phyloP scores from a whole-genome alignment of 169 alveolate genomes.

The Neospora caninum region DNA sequence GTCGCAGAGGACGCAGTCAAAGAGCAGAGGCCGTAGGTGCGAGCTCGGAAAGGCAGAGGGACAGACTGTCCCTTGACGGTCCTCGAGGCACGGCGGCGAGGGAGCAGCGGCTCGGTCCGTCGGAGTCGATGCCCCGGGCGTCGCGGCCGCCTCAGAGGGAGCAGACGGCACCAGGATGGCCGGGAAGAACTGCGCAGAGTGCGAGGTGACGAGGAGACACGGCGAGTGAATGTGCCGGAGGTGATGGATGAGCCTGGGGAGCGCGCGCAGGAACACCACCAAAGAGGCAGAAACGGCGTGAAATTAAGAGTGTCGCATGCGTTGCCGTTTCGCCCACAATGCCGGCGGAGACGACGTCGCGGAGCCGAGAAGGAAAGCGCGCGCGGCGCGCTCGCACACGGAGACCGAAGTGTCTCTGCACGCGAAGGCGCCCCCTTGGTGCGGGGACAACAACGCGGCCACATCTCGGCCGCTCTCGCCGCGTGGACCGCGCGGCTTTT shows the following conservation, averaged over 20 bases:
- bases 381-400: no score
- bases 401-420: no score
- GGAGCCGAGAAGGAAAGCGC: no score
- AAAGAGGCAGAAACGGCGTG: conserved; percentile 58
- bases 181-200: conserved; percentile 92
- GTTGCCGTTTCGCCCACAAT: no score
- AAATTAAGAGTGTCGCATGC: no score
- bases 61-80: background rate
- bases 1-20: conserved; percentile 84
- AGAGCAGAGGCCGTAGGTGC: conserved; percentile 22
- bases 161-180: conserved; percentile 3
- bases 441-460: no score
- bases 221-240: conserved; percentile 86
- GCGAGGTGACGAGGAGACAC: conserved; percentile 85
- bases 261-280: conserved; percentile 71
- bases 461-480: no score
- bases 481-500: no score
- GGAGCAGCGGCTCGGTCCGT: background rate
- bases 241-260: conserved; percentile 86
- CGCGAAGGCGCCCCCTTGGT: no score
- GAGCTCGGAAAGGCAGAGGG: background rate
- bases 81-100: background rate
- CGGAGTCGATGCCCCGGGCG: background rate
- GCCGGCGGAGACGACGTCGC: no score
- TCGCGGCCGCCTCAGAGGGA: background rate